These are phyloP conservation scores for Podospora sp. DNA, from an alignment of 495 filamentous ascomycete species.

Conservation along the genomic window DNA sequence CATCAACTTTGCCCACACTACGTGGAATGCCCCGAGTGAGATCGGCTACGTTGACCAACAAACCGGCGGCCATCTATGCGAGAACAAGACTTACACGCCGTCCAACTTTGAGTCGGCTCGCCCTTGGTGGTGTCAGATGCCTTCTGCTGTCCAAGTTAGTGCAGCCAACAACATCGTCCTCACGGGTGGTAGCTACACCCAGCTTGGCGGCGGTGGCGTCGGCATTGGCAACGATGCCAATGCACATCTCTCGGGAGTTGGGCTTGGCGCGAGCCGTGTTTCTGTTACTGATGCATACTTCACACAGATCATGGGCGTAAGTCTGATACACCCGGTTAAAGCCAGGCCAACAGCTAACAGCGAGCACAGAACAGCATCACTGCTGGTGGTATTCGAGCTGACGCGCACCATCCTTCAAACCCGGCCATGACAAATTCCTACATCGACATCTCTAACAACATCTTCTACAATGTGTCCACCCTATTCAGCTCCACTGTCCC, in stretches of 20 bases:
- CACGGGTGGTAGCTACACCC: constrained; percentile 11
- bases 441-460: constrained; percentile 18
- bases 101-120: constrained; percentile 17
- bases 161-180: constrained; percentile 15
- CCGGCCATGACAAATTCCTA: constrained; percentile 9
- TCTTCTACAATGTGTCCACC: constrained; percentile 17
- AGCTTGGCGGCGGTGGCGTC: constrained; percentile 15
- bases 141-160: constrained; percentile 12
- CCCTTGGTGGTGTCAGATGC: constrained; percentile 19
- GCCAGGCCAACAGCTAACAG: no score
- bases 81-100: constrained; percentile 16
- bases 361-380: constrained; percentile 13
- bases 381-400: constrained; percentile 15
- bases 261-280: constrained; percentile 18
- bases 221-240: constrained; percentile 22
- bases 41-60: constrained; percentile 19
- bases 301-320: constrained; percentile 14
- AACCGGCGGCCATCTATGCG: constrained; percentile 16
- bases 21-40: not conserved
- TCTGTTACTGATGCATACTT: constrained; percentile 10
- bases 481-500: constrained; percentile 16
- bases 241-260: constrained; percentile 14
- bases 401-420: constrained; percentile 16
- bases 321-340: no score
- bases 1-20: constrained; percentile 17